Conservation (phyloP, 768 basidiomycete species). For the Tylopilus rubrobrunneus region DNA sequence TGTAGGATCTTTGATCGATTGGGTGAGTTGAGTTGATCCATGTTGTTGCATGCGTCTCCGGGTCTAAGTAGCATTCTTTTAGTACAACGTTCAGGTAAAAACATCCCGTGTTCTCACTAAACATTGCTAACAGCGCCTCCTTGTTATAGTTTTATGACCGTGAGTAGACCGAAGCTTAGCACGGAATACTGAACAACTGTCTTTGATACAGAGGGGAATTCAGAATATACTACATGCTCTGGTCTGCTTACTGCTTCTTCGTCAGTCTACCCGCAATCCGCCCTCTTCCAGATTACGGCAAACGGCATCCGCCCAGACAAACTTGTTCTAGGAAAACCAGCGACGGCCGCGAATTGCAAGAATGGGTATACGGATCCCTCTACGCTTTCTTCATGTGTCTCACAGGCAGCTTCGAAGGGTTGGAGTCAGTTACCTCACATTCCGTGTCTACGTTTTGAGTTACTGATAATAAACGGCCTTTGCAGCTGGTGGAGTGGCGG, state of each 20-base stretch:
- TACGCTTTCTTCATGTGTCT: constrained; percentile 57
- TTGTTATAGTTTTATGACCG: constrained; percentile 27
- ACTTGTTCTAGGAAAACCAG: constrained; percentile 76
- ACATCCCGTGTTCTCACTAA: not conserved
- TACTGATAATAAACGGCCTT: constrained; percentile 1
- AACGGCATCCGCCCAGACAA: constrained; percentile 58
- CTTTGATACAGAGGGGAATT: constrained; percentile 29
- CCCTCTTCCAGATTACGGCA: constrained; percentile 47
- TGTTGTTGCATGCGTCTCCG: not conserved
- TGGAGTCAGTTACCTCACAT: constrained; percentile 51
- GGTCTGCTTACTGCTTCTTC: constrained; percentile 39
- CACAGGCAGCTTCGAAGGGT: constrained; percentile 53
- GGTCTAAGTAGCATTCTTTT: not conserved
- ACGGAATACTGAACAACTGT: not conserved
- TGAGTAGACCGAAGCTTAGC: constrained; percentile 1
- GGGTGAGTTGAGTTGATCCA: constrained; percentile 29
- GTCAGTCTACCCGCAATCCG: constrained; percentile 38
- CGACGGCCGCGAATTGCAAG: constrained; percentile 43
- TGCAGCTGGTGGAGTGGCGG: constrained; percentile 36
- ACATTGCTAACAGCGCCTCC: too few relatives aligned
- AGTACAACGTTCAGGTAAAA: constrained; percentile 38
- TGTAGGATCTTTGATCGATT: constrained; percentile 43
- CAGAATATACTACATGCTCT: constrained; percentile 37
- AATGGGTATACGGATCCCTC: constrained; percentile 56
- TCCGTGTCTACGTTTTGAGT: not conserved